phyloP scores from a whole-genome alignment of 768 basidiomycete genomes.

The Mycena latifolia region DNA sequence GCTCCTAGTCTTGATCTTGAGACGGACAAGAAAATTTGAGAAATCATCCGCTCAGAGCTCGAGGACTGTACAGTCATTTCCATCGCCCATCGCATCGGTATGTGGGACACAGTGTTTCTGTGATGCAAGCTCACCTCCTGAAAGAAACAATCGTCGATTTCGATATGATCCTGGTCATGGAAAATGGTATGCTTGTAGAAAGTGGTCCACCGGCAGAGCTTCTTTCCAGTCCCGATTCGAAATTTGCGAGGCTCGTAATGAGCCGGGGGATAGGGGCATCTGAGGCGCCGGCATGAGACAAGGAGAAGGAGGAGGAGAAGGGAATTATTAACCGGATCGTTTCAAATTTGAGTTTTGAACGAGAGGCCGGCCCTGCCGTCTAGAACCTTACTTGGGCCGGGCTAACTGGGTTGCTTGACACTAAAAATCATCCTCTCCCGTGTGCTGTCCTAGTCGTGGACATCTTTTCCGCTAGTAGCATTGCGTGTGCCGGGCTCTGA shows the following conservation, averaged over 20 bases:
- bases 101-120: not conserved
- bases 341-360: too few species aligned
- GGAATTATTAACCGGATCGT: too few species aligned
- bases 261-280: slow-evolving; percentile 13
- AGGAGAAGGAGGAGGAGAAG: too few species aligned
- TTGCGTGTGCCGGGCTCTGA: too few species aligned
- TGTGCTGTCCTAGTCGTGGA: too few species aligned
- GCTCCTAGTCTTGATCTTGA: slow-evolving; percentile 12
- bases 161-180: slow-evolving; percentile 31
- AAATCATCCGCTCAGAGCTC: slow-evolving; percentile 25
- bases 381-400: too few species aligned
- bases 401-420: too few species aligned
- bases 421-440: too few species aligned
- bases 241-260: slow-evolving; percentile 12
- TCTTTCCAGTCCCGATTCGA: slow-evolving; percentile 4
- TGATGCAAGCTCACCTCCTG: not conserved
- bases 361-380: too few species aligned
- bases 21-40: slow-evolving; percentile 29
- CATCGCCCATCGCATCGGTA: slow-evolving; percentile 29
- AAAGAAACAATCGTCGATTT: slow-evolving; percentile 29
- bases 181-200: slow-evolving; percentile 21
- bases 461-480: too few species aligned
- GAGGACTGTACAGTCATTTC: slow-evolving; percentile 26
- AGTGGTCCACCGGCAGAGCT: slow-evolving; percentile 17
- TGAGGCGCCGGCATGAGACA: too few species aligned